Evolutionary conservation across 179 eudicot genomes (phyloP).

Genomic region (Patellifolia procumbens): DNA sequence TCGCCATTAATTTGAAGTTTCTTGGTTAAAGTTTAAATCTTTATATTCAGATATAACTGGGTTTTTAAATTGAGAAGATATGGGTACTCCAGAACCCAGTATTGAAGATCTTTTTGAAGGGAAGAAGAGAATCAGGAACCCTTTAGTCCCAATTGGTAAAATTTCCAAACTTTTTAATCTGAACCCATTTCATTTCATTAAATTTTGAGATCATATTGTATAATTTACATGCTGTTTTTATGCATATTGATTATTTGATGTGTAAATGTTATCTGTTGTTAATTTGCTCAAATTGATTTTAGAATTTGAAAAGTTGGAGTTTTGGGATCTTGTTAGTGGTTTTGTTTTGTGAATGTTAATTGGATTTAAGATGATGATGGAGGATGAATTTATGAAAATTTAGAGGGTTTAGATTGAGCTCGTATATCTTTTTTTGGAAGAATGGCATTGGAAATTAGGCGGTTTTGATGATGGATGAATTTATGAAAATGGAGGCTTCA

Average conservation of each 20-base stretch:
- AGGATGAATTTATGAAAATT: not conserved
- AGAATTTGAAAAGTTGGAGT: slow-evolving; percentile 5
- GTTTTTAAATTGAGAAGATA: not conserved
- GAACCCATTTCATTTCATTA: not conserved
- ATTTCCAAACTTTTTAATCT: not conserved
- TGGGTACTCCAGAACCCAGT: slow-evolving; percentile 33
- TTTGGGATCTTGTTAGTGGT: not conserved
- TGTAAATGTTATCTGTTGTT: not conserved
- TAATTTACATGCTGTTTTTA: not conserved
- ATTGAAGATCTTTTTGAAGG: slow-evolving; percentile 44
- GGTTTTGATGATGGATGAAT: too few relatives aligned
- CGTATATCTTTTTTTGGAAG: slow-evolving; percentile 13
- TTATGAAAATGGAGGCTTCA: too few relatives aligned
- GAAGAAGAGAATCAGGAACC: slow-evolving; percentile 57
- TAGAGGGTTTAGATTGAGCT: not conserved
- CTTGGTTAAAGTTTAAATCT: not conserved
- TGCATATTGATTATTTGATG: not conserved
- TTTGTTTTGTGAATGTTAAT: not conserved
- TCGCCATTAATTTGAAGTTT: not conserved
- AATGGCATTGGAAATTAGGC: not conserved
- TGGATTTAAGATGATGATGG: not conserved
- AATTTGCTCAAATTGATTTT: not conserved
- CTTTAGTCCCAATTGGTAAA: slow-evolving; percentile 64
- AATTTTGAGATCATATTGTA: not conserved
- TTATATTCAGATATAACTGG: too few relatives aligned